Evolutionary conservation across 768 basidiomycete species (phyloP), one percentile per base, ranked within the genome.

Genomic region (Tulasnella sp.): DNA sequence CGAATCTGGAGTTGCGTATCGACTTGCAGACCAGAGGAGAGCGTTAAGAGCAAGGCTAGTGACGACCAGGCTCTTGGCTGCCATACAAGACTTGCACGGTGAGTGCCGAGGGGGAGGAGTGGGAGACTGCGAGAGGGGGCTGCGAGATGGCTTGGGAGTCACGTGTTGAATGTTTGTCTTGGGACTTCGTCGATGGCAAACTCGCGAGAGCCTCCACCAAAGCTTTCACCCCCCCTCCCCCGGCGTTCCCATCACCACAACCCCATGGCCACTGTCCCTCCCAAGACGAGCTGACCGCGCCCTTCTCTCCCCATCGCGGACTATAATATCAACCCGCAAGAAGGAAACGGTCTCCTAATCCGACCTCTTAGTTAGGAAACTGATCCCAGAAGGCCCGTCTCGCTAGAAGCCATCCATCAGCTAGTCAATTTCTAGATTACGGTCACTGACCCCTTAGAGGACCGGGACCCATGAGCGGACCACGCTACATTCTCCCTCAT

Each of bases 21-120:
- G 80, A 78, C 80, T 82, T 67, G 82, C 86, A 19, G 91, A 90
- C 90, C 89, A 92, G 42, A 93, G 85, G 29, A 91, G 73, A 80
- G 86, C 86, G 79, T 90, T 90, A 67, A 90, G 58, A 77, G 86
- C 80, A 81, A 93, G 83, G 67, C 86, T 80, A 75, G 85, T 78
- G 37, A 87, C 83, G 79, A 93, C 87, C 25, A 89, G 78, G 17
- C 87, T 80, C 82, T 85, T 88, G 74, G 88, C 69, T 29, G 75
- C 75, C 75, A 76, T 76, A 17, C 69, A 39, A 22, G 36, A 25
- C 31, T n/a, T 31, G 37, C 69, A 70, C 69, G 29, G 4, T 70
- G 1, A 19, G 69, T n/a, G 69, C 36, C 38, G 8, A 42, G 22
- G 29, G 12, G 25, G 29, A 29, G 11, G 58, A 3, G n/a, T n/a